Percentiles rank a stretch among this genome's conserved stretches.
These are phyloP conservation scores for Sporothrix luriei DNA, from an alignment of 2,329 filamentous ascomycete species.

Conservation along the genomic window DNA sequence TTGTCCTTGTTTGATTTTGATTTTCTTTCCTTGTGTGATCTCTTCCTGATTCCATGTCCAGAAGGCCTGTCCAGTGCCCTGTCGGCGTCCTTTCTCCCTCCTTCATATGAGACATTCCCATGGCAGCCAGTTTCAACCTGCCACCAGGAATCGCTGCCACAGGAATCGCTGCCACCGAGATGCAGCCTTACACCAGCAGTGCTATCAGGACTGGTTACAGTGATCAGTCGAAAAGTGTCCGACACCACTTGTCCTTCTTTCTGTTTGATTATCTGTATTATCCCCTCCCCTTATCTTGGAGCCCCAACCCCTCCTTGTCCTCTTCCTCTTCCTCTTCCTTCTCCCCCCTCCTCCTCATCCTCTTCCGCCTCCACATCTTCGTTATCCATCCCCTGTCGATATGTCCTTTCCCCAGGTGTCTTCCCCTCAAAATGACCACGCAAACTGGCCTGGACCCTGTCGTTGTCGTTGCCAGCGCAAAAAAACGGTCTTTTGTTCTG, in stretches of 20 bases:
- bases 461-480: not conserved
- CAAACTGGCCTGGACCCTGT: not conserved
- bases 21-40: not conserved
- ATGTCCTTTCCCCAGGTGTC: not conserved
- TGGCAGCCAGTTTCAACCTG: constrained; percentile 17
- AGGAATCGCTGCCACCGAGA: not conserved
- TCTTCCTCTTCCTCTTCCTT: not conserved
- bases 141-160: too few relatives aligned
- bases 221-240: too few relatives aligned
- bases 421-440: constrained; percentile 16
- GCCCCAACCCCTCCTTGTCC: too few relatives aligned
- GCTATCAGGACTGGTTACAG: too few relatives aligned
- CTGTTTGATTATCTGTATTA: not conserved
- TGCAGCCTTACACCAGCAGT: not conserved
- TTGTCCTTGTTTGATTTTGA: not conserved
- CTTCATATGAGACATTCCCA: constrained; percentile 15
- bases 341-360: not conserved
- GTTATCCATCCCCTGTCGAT: not conserved
- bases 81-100: not conserved
- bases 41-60: too few relatives aligned
- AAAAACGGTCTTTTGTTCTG: constrained; percentile 18
- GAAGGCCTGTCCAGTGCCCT: not conserved
- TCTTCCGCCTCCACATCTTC: constrained; percentile 18
- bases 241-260: too few relatives aligned
- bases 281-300: too few relatives aligned